Evolutionary conservation across 2,329 filamentous ascomycete species (phyloP), one percentile per base, ranked within the genome.

Genomic region (Lachnellula hyalina): DNA sequence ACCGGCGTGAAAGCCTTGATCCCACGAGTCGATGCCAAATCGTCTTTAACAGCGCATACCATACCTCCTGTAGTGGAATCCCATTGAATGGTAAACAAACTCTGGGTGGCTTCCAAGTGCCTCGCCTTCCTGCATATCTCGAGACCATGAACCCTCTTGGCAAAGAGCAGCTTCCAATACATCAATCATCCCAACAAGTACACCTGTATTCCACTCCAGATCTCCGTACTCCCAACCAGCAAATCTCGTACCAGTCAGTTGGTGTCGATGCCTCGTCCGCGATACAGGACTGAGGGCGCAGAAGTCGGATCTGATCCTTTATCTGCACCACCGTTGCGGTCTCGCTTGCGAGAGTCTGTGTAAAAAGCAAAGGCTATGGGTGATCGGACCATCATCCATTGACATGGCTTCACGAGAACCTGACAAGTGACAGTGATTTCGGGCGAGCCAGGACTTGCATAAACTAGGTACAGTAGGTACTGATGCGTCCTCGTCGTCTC

Each of bases 341-440:
- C 38, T 48, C 47, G 54, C 52, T 28, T 51, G 19, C 23, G 15
- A n/a, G 44, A 21, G 45, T n/a, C 53, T 51, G 56, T 49, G 54
- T n/a, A 49, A 47, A 34, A 47, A 45, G 7, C 34, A 53, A 11
- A 15, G 12, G 14, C 19, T 17, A 15, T 32, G 9, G 34, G 35
- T 17, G 25, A 53, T 32, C 51, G 42, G 46, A 42, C 41, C 51
- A 53, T 25, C 11, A 34, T 19, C 19, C 15, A 44, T 5, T 2
- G 19, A 19, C n/a, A 21, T 25, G 36, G 36, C 14, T 9, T n/a
- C 48, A 50, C 48, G 21, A 47, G 47, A 51, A 56, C 60, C 40
- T 58, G 57, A 62, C 36, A 62, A 55, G 47, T 65, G 63, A 64
- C 51, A 61, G 56, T 21, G 36, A 56, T 55, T 47, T 49, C 51